These are phyloP conservation scores for Tylopilus rubrobrunneus DNA, from an alignment of 768 basidiomycete species.

Conservation along the genomic window DNA sequence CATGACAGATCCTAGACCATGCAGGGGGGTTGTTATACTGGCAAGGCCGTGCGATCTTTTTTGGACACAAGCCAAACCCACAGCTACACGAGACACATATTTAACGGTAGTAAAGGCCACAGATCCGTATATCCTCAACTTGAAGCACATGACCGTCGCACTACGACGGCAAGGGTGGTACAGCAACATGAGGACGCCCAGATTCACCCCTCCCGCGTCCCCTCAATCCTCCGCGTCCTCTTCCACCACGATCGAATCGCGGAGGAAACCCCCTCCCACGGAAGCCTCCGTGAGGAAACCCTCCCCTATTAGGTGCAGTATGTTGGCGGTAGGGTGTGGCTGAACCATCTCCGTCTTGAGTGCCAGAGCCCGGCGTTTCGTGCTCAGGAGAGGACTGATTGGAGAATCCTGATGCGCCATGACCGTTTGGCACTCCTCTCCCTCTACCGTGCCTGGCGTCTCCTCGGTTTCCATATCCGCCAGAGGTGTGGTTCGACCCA, in stretches of 20 bases:
- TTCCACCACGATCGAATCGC: slow-evolving; percentile 29
- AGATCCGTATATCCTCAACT: not conserved
- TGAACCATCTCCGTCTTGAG: slow-evolving; percentile 3
- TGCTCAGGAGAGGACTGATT: not conserved
- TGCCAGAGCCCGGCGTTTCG: not conserved
- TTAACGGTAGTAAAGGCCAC: too few relatives aligned
- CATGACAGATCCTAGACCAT: not conserved
- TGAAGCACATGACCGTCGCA: not conserved
- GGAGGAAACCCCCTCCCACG: slow-evolving; percentile 34
- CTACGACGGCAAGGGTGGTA: not conserved
- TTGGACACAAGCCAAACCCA: too few relatives aligned
- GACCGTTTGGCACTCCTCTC: slow-evolving; percentile 10
- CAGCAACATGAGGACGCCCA: slow-evolving; percentile 3
- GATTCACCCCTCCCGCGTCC: slow-evolving; percentile 31
- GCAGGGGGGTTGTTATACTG: too few relatives aligned
- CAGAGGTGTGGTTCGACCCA: not conserved
- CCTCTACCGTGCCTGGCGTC: slow-evolving; percentile 3
- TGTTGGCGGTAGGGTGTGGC: not conserved
- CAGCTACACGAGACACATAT: too few relatives aligned
- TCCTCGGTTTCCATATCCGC: slow-evolving; percentile 3
- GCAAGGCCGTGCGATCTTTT: too few relatives aligned
- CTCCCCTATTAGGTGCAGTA: slow-evolving; percentile 27
- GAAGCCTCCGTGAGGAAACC: slow-evolving; percentile 24
- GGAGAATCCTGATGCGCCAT: not conserved
- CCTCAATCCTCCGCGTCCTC: slow-evolving; percentile 29